phyloP scores from a whole-genome alignment of 306 rosid species.

The Quercus engelmannii region DNA sequence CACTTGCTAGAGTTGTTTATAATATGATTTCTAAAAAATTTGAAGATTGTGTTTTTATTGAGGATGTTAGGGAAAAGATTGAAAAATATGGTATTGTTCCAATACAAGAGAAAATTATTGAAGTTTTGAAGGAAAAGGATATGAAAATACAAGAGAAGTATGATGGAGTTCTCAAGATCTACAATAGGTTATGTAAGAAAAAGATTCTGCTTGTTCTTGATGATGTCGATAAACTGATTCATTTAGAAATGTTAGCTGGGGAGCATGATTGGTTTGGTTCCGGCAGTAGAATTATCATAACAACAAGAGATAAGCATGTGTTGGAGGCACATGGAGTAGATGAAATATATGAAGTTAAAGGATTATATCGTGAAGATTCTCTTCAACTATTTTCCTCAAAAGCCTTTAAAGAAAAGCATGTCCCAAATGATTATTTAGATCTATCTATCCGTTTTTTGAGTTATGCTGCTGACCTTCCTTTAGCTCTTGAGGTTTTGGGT shows the following conservation, averaged over 20 bases:
- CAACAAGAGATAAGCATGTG: too few relatives aligned
- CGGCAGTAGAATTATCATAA: not conserved
- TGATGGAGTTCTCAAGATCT: not conserved
- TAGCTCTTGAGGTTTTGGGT: too few relatives aligned
- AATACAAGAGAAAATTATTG: not conserved
- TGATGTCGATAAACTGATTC: not conserved
- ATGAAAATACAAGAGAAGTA: not conserved
- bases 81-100: not conserved
- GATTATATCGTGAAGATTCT: not conserved
- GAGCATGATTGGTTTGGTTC: not conserved
- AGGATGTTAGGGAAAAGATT: not conserved
- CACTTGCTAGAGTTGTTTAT: not conserved
- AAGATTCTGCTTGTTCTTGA: not conserved
- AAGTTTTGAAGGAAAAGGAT: not conserved
- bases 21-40: not conserved
- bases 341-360: too few relatives aligned
- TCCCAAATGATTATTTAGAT: not conserved
- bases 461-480: too few relatives aligned
- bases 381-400: not conserved
- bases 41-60: not conserved
- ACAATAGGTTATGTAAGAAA: not conserved
- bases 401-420: not conserved
- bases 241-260: not conserved
- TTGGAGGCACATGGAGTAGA: too few relatives aligned
- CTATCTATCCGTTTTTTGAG: rapidly evolving